A percentile compares a stretch with the other conserved stretches of the same genome.
Conservation (phyloP, 2,329 filamentous ascomycete genomes). For the Trichoderma oligosporum region DNA sequence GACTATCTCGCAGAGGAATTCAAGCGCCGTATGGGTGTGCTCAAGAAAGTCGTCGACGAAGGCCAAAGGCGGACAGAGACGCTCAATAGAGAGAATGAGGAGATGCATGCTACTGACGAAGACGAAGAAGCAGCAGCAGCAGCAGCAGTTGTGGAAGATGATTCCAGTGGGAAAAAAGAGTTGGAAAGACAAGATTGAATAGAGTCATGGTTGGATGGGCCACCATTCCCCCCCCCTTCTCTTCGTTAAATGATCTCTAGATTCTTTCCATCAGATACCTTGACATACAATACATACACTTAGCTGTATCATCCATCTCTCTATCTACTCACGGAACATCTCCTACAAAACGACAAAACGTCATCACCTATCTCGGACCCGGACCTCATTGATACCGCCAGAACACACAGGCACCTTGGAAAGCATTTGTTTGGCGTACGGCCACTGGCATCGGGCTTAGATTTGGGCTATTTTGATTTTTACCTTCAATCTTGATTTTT, state of each 20-base stretch:
- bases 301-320: background rate
- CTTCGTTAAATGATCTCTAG: too few relatives aligned
- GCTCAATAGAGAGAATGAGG: background rate
- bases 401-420: background rate
- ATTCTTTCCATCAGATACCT: too few relatives aligned
- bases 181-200: background rate
- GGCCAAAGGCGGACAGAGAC: conserved; percentile 42
- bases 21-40: conserved; percentile 51
- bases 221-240: background rate
- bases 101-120: conserved; percentile 10
- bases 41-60: conserved; percentile 53
- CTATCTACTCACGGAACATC: background rate
- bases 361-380: background rate
- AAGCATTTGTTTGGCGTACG: conserved; percentile 16
- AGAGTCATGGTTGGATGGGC: background rate
- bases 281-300: too few relatives aligned
- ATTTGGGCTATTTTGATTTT: background rate
- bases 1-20: conserved; percentile 53
- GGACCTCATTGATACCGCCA: background rate
- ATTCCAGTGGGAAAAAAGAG: background rate
- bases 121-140: background rate
- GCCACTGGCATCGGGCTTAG: conserved; percentile 7
- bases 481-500: background rate
- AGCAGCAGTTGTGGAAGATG: background rate
- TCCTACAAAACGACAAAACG: background rate